Conservation (phyloP, 305 asterid species). For the Andrographis paniculata region DNA sequence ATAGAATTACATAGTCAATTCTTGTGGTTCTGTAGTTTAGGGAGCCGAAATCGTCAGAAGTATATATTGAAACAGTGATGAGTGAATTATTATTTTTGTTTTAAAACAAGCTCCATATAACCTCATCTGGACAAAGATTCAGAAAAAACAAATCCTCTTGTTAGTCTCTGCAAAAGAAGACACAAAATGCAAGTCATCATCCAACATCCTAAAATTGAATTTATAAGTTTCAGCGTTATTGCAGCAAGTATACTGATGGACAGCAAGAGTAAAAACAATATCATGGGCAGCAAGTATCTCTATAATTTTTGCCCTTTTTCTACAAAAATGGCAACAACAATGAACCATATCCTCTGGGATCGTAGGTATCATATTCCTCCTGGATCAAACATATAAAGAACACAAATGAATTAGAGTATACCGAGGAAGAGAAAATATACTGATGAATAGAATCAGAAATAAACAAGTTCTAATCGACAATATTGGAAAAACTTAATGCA, state of each 20-base stretch:
- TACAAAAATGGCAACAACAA: slow-evolving; percentile 73
- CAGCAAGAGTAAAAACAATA: slow-evolving; percentile 94
- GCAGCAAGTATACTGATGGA: slow-evolving; percentile 87
- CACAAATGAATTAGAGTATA: slow-evolving; percentile 13
- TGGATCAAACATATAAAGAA: too few relatives aligned
- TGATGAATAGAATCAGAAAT: not conserved
- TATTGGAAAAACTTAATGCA: too few relatives aligned
- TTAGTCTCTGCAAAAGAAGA: too few relatives aligned
- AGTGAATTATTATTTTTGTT: slow-evolving; percentile 95
- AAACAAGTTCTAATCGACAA: too few relatives aligned
- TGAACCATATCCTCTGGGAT: too few relatives aligned
- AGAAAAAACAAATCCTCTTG: too few relatives aligned
- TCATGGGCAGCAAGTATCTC: slow-evolving; percentile 98
- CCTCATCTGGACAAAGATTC: too few relatives aligned
- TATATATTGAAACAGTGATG: slow-evolving; percentile 89
- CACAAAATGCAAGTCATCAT: too few relatives aligned
- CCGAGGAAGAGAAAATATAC: not conserved
- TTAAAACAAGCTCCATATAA: too few relatives aligned
- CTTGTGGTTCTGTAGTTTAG: slow-evolving; percentile 92
- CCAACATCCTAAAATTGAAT: slow-evolving; percentile 95
- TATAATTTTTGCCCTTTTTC: slow-evolving; percentile 82
- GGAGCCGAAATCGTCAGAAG: slow-evolving; percentile 86
- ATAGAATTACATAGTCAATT: slow-evolving; percentile 56
- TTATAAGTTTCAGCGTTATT: slow-evolving; percentile 86
- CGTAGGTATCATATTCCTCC: too few relatives aligned